These are phyloP conservation scores for Luffa acutangula DNA, from an alignment of 306 rosid genomes.

Conservation along the genomic window DNA sequence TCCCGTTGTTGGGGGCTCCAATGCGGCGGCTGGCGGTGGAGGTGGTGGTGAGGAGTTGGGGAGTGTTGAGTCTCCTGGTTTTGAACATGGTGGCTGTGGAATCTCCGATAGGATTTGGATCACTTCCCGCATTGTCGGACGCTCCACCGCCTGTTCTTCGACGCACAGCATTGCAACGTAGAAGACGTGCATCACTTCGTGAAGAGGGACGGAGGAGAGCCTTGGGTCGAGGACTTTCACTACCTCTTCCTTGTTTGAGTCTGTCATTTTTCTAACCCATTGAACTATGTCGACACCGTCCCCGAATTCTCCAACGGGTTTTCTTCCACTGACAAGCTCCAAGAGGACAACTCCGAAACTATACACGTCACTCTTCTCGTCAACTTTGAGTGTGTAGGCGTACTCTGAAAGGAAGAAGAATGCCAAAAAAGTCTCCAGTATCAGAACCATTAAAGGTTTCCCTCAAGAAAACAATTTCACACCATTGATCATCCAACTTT, in stretches of 20 bases:
- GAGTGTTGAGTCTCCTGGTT: slow-evolving; percentile 16
- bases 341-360: slow-evolving; percentile 44
- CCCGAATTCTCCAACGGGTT: slow-evolving; percentile 2
- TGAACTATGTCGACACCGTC: slow-evolving; percentile 56
- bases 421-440: neutral
- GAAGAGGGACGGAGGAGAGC: slow-evolving; percentile 77
- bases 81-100: slow-evolving; percentile 49
- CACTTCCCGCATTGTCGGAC: slow-evolving; percentile 93
- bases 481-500: neutral
- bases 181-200: slow-evolving; percentile 83
- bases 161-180: slow-evolving; percentile 89
- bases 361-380: slow-evolving; percentile 12
- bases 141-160: slow-evolving; percentile 90
- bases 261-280: slow-evolving; percentile 62
- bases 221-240: slow-evolving; percentile 66
- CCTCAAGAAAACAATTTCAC: neutral
- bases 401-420: neutral
- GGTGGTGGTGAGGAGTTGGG: neutral
- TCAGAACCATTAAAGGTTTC: neutral
- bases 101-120: slow-evolving; percentile 88
- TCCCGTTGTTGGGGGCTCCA: slow-evolving; percentile 1
- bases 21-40: neutral
- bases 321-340: slow-evolving; percentile 5
- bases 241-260: slow-evolving; percentile 11
- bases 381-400: slow-evolving; percentile 2